These are phyloP conservation scores for Penicillium psychrosexuale DNA, from an alignment of 2,329 filamentous ascomycete genomes.

Conservation along the genomic window DNA sequence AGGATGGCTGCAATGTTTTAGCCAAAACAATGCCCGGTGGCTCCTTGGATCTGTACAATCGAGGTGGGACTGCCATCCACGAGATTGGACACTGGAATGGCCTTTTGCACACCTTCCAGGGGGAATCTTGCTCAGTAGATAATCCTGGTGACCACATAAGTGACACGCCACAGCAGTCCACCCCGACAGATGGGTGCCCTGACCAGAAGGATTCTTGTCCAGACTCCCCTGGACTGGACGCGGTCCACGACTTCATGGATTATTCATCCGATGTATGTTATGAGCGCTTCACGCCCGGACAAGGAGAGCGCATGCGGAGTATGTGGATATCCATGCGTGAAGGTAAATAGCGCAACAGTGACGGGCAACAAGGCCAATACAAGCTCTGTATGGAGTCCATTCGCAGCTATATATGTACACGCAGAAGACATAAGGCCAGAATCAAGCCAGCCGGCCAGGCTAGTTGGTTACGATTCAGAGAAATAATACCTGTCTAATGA, in stretches of 20 bases:
- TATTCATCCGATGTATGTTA: slow-evolving; percentile 57
- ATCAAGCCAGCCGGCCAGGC: no score
- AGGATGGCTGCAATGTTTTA: slow-evolving; percentile 57
- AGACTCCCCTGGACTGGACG: slow-evolving; percentile 45
- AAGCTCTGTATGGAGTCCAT: background rate
- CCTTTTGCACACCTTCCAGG: slow-evolving; percentile 46
- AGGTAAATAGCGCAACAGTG: slow-evolving; percentile 26
- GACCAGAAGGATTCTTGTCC: slow-evolving; percentile 52
- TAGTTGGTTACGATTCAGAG: background rate
- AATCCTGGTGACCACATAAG: slow-evolving; percentile 44
- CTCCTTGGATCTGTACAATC: slow-evolving; percentile 48
- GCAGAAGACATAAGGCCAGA: no score
- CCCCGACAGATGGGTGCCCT: slow-evolving; percentile 59
- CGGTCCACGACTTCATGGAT: slow-evolving; percentile 61
- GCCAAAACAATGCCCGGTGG: slow-evolving; percentile 57
- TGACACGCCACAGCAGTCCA: slow-evolving; percentile 49
- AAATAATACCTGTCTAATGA: background rate
- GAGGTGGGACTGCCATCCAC: slow-evolving; percentile 47
- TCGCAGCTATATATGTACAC: background rate
- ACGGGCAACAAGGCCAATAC: background rate
- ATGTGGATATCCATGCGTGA: slow-evolving; percentile 49
- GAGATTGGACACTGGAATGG: slow-evolving; percentile 50
- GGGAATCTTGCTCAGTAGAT: slow-evolving; percentile 32
- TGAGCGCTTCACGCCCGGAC: slow-evolving; percentile 50
- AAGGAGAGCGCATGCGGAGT: slow-evolving; percentile 51